Percentiles rank a stretch among this genome's conserved stretches.
phyloP scores from a whole-genome alignment of 2,329 filamentous ascomycete genomes.

The Sporothrix variecibatus region DNA sequence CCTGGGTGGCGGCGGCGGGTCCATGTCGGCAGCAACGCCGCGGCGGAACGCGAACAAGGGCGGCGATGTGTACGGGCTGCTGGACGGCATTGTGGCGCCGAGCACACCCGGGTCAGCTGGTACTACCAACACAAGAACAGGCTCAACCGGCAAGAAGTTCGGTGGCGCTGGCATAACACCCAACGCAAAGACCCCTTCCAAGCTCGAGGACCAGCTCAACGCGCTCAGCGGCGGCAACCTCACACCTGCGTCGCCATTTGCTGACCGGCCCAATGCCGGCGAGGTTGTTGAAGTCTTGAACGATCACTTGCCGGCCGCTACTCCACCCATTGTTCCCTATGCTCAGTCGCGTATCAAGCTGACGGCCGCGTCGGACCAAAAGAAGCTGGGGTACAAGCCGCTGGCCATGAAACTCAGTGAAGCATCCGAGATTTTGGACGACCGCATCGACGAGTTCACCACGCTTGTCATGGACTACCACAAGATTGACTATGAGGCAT shows the following conservation, averaged over 20 bases:
- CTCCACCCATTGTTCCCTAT: slow-evolving; percentile 71
- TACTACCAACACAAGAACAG: neutral
- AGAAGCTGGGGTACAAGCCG: slow-evolving; percentile 88
- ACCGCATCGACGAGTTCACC: slow-evolving; percentile 89
- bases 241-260: slow-evolving; percentile 58
- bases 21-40: slow-evolving; percentile 62
- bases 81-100: slow-evolving; percentile 42
- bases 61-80: slow-evolving; percentile 79
- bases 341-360: slow-evolving; percentile 78
- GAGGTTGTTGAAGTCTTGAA: slow-evolving; percentile 85
- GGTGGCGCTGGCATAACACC: slow-evolving; percentile 34
- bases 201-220: slow-evolving; percentile 44
- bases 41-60: slow-evolving; percentile 55
- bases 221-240: slow-evolving; percentile 37
- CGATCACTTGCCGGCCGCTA: slow-evolving; percentile 65
- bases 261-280: slow-evolving; percentile 75
- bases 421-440: slow-evolving; percentile 89
- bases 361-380: slow-evolving; percentile 82
- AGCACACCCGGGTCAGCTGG: slow-evolving; percentile 55
- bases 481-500: slow-evolving; percentile 73
- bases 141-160: slow-evolving; percentile 34
- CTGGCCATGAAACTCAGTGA: slow-evolving; percentile 95
- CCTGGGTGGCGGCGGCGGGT: slow-evolving; percentile 42
- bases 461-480: slow-evolving; percentile 73
- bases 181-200: slow-evolving; percentile 47